Evolutionary conservation across 1,284 basidiomycete genomes (phyloP).

Genomic region (Fomitopsis palustris): DNA sequence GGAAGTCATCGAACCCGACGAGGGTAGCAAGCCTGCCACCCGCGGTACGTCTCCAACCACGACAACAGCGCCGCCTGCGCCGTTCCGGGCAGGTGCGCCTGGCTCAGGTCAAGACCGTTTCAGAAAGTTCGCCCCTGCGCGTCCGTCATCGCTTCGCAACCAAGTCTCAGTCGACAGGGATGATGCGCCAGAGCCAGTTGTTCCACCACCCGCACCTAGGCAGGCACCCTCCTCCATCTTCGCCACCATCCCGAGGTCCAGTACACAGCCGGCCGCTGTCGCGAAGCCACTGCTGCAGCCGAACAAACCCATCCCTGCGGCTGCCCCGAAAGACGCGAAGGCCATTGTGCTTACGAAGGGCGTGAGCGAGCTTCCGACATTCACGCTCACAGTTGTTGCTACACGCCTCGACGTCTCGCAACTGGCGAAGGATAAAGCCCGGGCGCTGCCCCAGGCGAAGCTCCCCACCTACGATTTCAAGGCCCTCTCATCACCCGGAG

Average conservation of each 20-base stretch:
- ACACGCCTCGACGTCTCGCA: background rate
- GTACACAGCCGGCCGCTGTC: conserved; percentile 12
- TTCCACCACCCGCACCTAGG: background rate
- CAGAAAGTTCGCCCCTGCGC: conserved; percentile 55
- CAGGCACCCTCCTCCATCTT: background rate
- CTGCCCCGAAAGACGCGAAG: conserved; percentile 4
- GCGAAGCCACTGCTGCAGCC: background rate
- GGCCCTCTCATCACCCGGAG: conserved; percentile 22
- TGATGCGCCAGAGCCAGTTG: conserved; percentile 1
- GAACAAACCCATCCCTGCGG: background rate
- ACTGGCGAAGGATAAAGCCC: conserved; percentile 17
- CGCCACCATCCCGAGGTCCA: background rate
- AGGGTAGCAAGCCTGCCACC: conserved; percentile 10
- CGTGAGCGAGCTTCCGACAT: conserved; percentile 20
- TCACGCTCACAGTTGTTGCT: conserved; percentile 9
- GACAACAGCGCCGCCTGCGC: background rate
- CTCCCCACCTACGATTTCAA: conserved; percentile 21
- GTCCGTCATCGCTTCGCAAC: conserved; percentile 69
- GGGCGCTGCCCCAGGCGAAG: conserved; percentile 16
- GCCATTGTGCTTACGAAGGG: conserved; percentile 19
- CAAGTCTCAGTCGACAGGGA: conserved; percentile 50
- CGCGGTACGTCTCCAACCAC: conserved; percentile 16
- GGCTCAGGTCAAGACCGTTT: conserved; percentile 6
- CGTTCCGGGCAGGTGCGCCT: background rate
- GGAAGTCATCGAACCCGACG: conserved; percentile 41